Evolutionary conservation across 371 early-diverging fungal species (phyloP).

Genomic region (Encephalitozoon hellem): DNA sequence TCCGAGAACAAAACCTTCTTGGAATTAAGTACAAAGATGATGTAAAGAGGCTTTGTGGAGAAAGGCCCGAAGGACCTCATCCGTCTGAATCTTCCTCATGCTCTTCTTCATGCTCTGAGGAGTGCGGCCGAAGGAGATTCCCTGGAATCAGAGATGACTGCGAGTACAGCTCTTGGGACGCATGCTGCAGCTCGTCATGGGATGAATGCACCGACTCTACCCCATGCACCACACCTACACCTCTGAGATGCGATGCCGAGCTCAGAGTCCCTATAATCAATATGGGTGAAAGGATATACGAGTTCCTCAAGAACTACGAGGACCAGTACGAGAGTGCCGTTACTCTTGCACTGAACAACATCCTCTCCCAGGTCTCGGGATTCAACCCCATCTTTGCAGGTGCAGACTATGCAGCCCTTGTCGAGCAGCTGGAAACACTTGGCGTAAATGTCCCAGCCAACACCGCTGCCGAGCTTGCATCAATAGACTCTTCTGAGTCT

Average conservation of each 20-base stretch:
- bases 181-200: too few species aligned
- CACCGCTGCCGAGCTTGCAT: not conserved
- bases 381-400: not conserved
- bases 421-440: not conserved
- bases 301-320: not conserved
- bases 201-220: not conserved
- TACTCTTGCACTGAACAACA: not conserved
- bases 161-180: too few species aligned
- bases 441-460: not conserved
- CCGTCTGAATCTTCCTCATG: not conserved
- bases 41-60: not conserved
- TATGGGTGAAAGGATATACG: not conserved
- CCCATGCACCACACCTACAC: not conserved
- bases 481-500: not conserved
- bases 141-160: not conserved
- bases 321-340: not conserved
- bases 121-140: not conserved
- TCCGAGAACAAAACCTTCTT: not conserved
- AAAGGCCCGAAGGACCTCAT: too few species aligned
- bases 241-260: not conserved
- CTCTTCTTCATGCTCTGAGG: not conserved
- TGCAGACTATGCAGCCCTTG: not conserved
- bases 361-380: not conserved
- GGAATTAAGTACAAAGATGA: not conserved
- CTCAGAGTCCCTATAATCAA: not conserved